Base-by-base conservation (phyloP, 1,284 basidiomycete species). In the Gomphus bonarii region DNA sequence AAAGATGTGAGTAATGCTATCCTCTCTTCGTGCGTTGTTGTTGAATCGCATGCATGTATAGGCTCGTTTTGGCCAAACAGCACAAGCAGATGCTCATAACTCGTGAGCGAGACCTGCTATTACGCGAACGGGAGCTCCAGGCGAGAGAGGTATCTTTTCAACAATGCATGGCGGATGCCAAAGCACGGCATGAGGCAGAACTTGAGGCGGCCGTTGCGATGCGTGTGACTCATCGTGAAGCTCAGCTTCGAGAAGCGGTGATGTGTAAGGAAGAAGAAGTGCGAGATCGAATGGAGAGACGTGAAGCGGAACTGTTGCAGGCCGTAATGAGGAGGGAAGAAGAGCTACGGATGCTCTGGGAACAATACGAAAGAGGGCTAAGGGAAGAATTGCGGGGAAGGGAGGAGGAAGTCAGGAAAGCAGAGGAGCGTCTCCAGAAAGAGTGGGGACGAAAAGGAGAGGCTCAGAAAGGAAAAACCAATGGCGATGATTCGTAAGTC, bases 241-340 rank as follows among this genome's bases (percentile, higher is more conserved):
- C 68, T 9, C 76, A 78, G 35, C 73, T 84, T 50, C 80, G 79
- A 12, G 80, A 80, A 36, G 85, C 81, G 0, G 73, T 91, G 16
- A 70, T 74, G 5, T 73, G 74, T 50, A 75, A 85, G 8, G 87
- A 91, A 63, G 79, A 83, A 50, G 84, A 88, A 64, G 80, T 91
- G 9, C 79, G 81, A 8, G 69, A 70, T 33, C 78, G 81, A 25
- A 84, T 86, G 65, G 67, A 79, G 49, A 74, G 77, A 62, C 75
- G 82, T 10, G 85, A 88, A 63, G 85, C 84, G 55, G 86, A 88
- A 62, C 84, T 89, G 40, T 76, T 84, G 63, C 74, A 77, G 30
- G 82, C 85, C 14, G 84, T 90, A 48, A 73, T 82, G 55, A 73
- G 73, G 54, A 73, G 87, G 12, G 83, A 91, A 63, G 79, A 80